phyloP scores from a whole-genome alignment of 257 asterid species.

The Capsicum pubescens region DNA sequence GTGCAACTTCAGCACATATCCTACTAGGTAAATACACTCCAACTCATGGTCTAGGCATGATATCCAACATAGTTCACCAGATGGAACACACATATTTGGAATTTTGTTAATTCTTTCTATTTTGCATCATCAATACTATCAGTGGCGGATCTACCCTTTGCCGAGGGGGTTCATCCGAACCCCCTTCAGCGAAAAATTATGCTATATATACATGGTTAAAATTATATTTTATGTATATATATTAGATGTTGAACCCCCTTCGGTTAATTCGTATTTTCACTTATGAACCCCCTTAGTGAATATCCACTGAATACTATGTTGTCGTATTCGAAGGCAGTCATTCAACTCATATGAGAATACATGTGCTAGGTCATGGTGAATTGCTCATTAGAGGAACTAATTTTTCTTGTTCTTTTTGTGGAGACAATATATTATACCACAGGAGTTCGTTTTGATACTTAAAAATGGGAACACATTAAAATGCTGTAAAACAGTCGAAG shows the following conservation, averaged over 20 bases:
- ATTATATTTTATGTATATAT: too few relatives aligned
- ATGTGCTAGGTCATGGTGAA: neutral
- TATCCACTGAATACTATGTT: too few relatives aligned
- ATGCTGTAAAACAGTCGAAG: conserved; percentile 11
- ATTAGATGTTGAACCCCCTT: too few relatives aligned
- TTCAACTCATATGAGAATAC: neutral
- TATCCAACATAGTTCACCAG: conserved; percentile 16
- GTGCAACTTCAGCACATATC: neutral
- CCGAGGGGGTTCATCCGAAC: too few relatives aligned
- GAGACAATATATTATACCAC: neutral
- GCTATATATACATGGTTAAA: too few relatives aligned
- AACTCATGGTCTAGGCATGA: conserved; percentile 13
- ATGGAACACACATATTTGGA: neutral
- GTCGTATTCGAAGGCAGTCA: neutral
- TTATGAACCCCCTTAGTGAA: too few relatives aligned
- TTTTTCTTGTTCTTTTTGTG: neutral
- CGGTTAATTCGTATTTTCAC: too few relatives aligned
- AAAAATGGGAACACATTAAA: neutral
- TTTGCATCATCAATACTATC: neutral
- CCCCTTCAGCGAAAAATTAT: too few relatives aligned
- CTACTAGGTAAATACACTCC: neutral
- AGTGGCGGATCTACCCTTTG: too few relatives aligned
- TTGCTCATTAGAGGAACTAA: neutral
- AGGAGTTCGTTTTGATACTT: conserved; percentile 1
- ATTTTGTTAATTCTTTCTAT: neutral